Conservation (phyloP, 306 rosid genomes). For the Lathyrus tuberosus region DNA sequence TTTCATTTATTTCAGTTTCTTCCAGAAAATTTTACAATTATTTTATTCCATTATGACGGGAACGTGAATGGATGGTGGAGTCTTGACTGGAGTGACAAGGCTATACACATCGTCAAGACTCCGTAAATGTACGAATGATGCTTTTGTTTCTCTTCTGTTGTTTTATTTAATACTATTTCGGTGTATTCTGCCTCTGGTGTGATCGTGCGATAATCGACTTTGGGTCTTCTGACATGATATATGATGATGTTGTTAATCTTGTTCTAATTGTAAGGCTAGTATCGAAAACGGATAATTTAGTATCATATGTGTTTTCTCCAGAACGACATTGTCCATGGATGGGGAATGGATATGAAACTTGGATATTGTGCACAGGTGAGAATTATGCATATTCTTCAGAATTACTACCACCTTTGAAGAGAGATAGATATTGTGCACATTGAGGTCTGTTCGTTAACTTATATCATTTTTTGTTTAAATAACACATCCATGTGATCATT, state of each 20-base stretch:
- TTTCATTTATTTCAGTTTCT: conserved; percentile 82
- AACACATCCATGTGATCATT: conserved; percentile 7
- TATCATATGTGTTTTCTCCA: conserved; percentile 44
- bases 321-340: conserved; percentile 98
- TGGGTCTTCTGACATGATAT: no score
- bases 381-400: no score
- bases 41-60: conserved; percentile 95
- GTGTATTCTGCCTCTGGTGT: no score
- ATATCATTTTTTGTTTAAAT: conserved; percentile 23
- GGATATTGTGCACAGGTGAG: conserved; percentile 98
- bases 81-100: conserved; percentile 80
- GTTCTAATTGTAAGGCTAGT: no score
- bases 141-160: not conserved
- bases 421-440: conserved; percentile 37
- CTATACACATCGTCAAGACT: conserved; percentile 74
- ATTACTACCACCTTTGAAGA: not conserved
- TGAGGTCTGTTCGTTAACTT: conserved; percentile 64
- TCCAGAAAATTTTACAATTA: conserved; percentile 86
- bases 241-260: no score
- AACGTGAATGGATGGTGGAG: conserved; percentile 88
- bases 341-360: conserved; percentile 99
- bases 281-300: not conserved
- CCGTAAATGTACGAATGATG: conserved; percentile 70
- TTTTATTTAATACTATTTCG: no score
- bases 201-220: no score